phyloP scores from a whole-genome alignment of 257 asterid genomes.

The Avicennia marina region DNA sequence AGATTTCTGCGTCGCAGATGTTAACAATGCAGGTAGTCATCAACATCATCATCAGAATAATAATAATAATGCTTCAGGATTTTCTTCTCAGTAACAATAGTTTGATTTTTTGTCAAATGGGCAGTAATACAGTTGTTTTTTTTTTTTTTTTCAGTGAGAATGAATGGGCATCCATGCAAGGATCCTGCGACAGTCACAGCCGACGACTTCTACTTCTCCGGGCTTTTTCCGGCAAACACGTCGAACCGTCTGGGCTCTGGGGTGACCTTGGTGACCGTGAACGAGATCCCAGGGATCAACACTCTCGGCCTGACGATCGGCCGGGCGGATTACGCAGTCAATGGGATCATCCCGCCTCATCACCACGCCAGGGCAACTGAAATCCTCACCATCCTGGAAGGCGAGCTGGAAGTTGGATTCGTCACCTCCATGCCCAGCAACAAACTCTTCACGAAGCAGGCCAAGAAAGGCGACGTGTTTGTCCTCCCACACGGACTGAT shows the following conservation, averaged over 20 bases:
- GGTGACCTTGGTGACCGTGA: conserved; percentile 2
- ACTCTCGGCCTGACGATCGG: conserved; percentile 24
- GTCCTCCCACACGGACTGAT: conserved; percentile 31
- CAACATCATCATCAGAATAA: background rate
- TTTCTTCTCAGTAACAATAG: too few relatives aligned
- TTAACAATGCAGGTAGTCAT: conserved; percentile 16
- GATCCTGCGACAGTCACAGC: conserved; percentile 22
- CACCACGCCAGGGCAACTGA: conserved; percentile 31
- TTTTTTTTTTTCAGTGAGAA: conserved; percentile 19
- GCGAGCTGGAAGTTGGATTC: conserved; percentile 33
- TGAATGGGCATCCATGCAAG: conserved; percentile 31
- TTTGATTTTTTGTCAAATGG: too few relatives aligned
- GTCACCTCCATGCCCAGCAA: conserved; percentile 23
- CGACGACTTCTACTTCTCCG: conserved; percentile 33
- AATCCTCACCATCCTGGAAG: conserved; percentile 27
- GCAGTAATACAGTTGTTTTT: too few relatives aligned
- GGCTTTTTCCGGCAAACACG: conserved; percentile 32
- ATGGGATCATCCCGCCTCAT: conserved; percentile 32
- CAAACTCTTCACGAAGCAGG: conserved; percentile 18
- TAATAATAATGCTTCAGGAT: too few relatives aligned
- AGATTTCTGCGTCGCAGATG: conserved; percentile 28
- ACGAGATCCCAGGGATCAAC: conserved; percentile 31
- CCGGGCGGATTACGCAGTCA: conserved; percentile 24
- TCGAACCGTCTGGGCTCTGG: conserved; percentile 16
- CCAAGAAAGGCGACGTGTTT: conserved; percentile 28